These are phyloP conservation scores for Mycena floridula DNA, from an alignment of 768 basidiomycete species.

Conservation along the genomic window DNA sequence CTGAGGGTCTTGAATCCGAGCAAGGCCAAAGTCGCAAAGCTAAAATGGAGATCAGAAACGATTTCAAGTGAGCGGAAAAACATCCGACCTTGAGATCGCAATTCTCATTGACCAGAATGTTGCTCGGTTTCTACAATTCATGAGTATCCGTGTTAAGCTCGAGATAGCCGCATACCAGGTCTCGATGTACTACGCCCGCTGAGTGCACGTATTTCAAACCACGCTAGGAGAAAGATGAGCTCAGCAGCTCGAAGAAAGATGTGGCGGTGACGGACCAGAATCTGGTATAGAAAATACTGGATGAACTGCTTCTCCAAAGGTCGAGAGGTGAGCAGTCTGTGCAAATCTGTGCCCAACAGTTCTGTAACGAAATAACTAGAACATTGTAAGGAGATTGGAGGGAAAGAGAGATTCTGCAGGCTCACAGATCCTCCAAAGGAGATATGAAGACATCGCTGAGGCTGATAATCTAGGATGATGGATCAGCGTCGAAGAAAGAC, in stretches of 20 bases:
- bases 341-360: constrained; percentile 94
- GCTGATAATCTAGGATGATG: constrained; percentile 78
- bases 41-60: constrained; percentile 22
- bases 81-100: constrained; percentile 87
- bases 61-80: neutral
- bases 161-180: constrained; percentile 54
- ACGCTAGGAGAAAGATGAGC: constrained; percentile 44
- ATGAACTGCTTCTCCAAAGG: constrained; percentile 99
- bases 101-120: constrained; percentile 99
- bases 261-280: constrained; percentile 55
- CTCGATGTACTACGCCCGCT: constrained; percentile 96
- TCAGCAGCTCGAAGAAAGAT: constrained; percentile 4
- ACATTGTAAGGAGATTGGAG: constrained; percentile 1
- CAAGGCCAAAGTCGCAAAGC: constrained; percentile 99
- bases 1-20: constrained; percentile 97
- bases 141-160: neutral
- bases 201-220: constrained; percentile 99
- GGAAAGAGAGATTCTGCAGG: constrained; percentile 8
- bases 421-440: constrained; percentile 95
- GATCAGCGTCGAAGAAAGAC: neutral
- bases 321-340: constrained; percentile 91
- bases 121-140: constrained; percentile 84
- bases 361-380: constrained; percentile 97
- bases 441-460: constrained; percentile 99
- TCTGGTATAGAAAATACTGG: constrained; percentile 99